Percentiles rank a stretch among this genome's conserved stretches.
phyloP scores from a whole-genome alignment of 148 eudicot species.

The Agrostemma githago region DNA sequence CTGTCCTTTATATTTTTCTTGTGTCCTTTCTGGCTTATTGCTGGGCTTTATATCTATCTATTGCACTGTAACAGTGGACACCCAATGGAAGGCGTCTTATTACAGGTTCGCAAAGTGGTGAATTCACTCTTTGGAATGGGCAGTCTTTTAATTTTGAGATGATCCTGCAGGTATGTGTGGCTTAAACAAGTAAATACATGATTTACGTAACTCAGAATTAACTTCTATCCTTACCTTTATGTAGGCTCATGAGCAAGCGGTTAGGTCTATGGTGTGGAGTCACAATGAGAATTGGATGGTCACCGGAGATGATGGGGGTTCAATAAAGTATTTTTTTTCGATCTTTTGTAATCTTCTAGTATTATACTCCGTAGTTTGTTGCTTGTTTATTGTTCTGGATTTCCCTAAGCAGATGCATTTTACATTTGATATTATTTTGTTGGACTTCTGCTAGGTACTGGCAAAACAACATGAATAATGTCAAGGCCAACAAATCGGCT shows the following conservation, averaged over 20 bases:
- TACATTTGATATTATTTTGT: slow-evolving; percentile 17
- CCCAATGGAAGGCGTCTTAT: slow-evolving; percentile 97
- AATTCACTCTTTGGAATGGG: slow-evolving; percentile 97
- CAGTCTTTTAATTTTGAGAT: slow-evolving; percentile 98
- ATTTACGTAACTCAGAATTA: neutral
- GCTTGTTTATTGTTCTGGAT: neutral
- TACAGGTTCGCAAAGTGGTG: slow-evolving; percentile 97
- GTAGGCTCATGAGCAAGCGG: slow-evolving; percentile 98
- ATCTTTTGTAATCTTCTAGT: neutral
- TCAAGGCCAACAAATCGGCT: slow-evolving; percentile 86
- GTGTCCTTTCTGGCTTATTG: slow-evolving; percentile 1
- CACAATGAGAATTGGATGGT: slow-evolving; percentile 99
- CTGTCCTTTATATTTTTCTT: neutral
- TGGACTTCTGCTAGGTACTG: slow-evolving; percentile 59
- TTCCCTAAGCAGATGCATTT: neutral
- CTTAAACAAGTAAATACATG: neutral
- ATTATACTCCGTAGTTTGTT: neutral
- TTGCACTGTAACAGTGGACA: slow-evolving; percentile 68
- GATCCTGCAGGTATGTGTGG: slow-evolving; percentile 72
- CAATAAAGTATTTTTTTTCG: slow-evolving; percentile 56
- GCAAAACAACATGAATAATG: slow-evolving; percentile 99
- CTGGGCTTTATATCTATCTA: slow-evolving; percentile 19
- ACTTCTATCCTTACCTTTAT: slow-evolving; percentile 2
- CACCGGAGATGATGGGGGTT: slow-evolving; percentile 95
- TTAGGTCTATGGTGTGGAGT: slow-evolving; percentile 99